These are phyloP conservation scores for Tylopilus rubrobrunneus DNA, from an alignment of 768 basidiomycete genomes.

Conservation along the genomic window DNA sequence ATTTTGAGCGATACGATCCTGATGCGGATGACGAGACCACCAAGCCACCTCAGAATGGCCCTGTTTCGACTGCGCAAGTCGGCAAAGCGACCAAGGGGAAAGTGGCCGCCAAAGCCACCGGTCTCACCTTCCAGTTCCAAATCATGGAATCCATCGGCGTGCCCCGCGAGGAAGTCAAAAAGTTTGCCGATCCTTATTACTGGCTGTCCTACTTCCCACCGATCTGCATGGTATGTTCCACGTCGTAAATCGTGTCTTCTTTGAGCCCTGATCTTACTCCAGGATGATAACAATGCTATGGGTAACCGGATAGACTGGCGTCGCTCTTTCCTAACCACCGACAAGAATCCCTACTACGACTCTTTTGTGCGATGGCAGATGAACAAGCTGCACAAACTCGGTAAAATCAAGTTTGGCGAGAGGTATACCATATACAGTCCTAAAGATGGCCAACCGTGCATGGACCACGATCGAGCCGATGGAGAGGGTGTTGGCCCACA, in stretches of 20 bases:
- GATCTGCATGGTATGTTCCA: conserved; percentile 69
- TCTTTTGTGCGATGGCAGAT: conserved; percentile 97
- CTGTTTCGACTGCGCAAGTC: conserved; percentile 45
- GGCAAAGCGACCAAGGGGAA: conserved; percentile 96
- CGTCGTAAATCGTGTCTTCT: background rate
- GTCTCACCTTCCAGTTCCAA: conserved; percentile 96
- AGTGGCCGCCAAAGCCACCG: conserved; percentile 87
- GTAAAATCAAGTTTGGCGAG: conserved; percentile 97
- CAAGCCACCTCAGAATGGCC: conserved; percentile 39
- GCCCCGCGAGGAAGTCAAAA: conserved; percentile 85
- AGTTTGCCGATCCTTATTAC: conserved; percentile 91
- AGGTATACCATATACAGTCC: conserved; percentile 98
- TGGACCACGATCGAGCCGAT: conserved; percentile 97
- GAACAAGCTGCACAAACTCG: conserved; percentile 81
- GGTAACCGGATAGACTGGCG: conserved; percentile 99
- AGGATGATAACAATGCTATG: conserved; percentile 75
- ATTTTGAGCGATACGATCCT: conserved; percentile 63
- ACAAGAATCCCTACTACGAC: conserved; percentile 96
- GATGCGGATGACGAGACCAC: conserved; percentile 44
- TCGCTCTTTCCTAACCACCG: conserved; percentile 88
- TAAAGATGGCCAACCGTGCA: conserved; percentile 98
- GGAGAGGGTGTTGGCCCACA: conserved; percentile 95
- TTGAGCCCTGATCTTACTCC: background rate
- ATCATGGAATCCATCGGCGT: conserved; percentile 95
- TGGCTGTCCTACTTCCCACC: conserved; percentile 97